Percentiles rank a stretch among this genome's conserved stretches.
phyloP scores from a whole-genome alignment of 495 filamentous ascomycete species.

The Xylaria curta region DNA sequence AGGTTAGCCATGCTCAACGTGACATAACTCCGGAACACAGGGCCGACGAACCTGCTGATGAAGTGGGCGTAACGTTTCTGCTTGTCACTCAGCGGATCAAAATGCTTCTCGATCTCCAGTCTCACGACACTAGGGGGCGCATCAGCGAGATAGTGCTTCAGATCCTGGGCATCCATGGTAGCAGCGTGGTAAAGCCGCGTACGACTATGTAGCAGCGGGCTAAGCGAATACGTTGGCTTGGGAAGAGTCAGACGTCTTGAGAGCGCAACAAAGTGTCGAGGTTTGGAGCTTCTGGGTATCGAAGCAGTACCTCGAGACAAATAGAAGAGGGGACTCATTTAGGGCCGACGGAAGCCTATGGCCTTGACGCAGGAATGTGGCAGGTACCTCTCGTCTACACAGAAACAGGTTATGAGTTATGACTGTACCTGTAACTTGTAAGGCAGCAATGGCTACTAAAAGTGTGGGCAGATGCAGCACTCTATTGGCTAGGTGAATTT shows the following conservation, averaged over 20 bases:
- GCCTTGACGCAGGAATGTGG: background rate
- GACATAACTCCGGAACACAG: slow-evolving; percentile 18
- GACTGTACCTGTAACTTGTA: slow-evolving; percentile 14
- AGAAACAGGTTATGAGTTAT: background rate
- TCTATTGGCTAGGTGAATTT: background rate
- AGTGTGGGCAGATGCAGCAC: slow-evolving; percentile 3
- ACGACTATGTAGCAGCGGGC: background rate
- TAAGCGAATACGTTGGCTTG: slow-evolving; percentile 4
- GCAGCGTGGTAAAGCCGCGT: slow-evolving; percentile 26
- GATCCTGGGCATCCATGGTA: slow-evolving; percentile 56
- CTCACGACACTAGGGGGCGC: slow-evolving; percentile 84
- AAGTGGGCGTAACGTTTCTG: slow-evolving; percentile 92
- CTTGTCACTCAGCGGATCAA: slow-evolving; percentile 76
- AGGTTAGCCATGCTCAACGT: slow-evolving; percentile 6
- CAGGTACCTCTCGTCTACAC: background rate
- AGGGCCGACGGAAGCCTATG: slow-evolving; percentile 17
- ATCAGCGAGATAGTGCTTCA: slow-evolving; percentile 83
- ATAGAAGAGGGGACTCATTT: slow-evolving; percentile 36
- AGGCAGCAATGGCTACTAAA: slow-evolving; percentile 1
- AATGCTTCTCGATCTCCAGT: slow-evolving; percentile 87
- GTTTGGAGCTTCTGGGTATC: slow-evolving; percentile 31
- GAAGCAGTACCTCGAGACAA: slow-evolving; percentile 36
- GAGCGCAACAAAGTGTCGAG: slow-evolving; percentile 24
- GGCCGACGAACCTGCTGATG: slow-evolving; percentile 72
- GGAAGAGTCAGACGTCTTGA: background rate